phyloP scores from a whole-genome alignment of 2,329 filamentous ascomycete genomes.

The Epicoccum nigrum region DNA sequence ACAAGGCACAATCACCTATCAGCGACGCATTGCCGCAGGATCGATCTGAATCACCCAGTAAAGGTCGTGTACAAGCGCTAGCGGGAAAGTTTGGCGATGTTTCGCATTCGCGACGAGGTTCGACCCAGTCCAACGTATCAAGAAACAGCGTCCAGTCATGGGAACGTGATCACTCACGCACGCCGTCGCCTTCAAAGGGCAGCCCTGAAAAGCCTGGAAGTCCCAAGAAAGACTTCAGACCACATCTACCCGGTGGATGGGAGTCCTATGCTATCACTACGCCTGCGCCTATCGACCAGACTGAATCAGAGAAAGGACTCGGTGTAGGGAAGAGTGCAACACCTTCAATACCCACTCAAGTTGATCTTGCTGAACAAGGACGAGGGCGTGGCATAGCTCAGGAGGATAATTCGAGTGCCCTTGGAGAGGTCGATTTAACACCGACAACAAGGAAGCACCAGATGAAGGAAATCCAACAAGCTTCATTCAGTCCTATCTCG shows the following conservation, averaged over 20 bases:
- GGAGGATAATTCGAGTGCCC: slow-evolving; percentile 18
- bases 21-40: slow-evolving; percentile 38
- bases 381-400: slow-evolving; percentile 25
- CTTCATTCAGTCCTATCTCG: slow-evolving; percentile 45
- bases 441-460: slow-evolving; percentile 47
- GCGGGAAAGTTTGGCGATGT: slow-evolving; percentile 58
- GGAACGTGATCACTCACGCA: slow-evolving; percentile 46
- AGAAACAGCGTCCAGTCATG: slow-evolving; percentile 49
- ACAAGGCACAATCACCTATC: slow-evolving; percentile 36
- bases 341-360: slow-evolving; percentile 34
- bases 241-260: slow-evolving; percentile 61
- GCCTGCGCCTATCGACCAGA: slow-evolving; percentile 41
- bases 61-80: slow-evolving; percentile 58
- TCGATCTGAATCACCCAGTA: slow-evolving; percentile 54
- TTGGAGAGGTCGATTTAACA: slow-evolving; percentile 41
- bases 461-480: slow-evolving; percentile 28
- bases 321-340: slow-evolving; percentile 11
- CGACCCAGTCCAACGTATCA: slow-evolving; percentile 52
- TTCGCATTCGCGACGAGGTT: slow-evolving; percentile 54
- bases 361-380: slow-evolving; percentile 33
- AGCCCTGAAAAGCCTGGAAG: slow-evolving; percentile 50
- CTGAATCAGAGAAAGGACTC: slow-evolving; percentile 38
- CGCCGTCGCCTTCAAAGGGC: slow-evolving; percentile 40
- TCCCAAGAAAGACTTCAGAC: slow-evolving; percentile 52
- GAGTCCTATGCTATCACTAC: slow-evolving; percentile 55